These are phyloP conservation scores for Aspergillus sojae DNA, from an alignment of 2,329 filamentous ascomycete genomes.

Conservation along the genomic window DNA sequence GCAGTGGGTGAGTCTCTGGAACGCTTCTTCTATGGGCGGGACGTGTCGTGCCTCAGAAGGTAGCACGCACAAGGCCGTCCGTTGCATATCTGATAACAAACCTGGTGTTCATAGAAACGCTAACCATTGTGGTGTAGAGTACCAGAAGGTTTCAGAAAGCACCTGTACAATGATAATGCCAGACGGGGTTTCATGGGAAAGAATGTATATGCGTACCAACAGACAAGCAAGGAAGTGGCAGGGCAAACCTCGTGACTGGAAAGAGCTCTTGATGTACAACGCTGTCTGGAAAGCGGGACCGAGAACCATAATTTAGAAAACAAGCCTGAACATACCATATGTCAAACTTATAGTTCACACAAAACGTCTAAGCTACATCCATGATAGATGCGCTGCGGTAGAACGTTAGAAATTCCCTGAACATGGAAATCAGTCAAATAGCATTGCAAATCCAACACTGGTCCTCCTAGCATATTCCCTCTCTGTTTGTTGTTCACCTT, in stretches of 20 bases:
- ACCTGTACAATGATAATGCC: conserved; percentile 11
- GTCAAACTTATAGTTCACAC: neutral
- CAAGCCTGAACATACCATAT: neutral
- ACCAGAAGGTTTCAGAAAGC: conserved; percentile 5
- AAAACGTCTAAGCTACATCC: neutral
- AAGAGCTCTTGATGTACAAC: neutral
- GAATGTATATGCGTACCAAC: conserved; percentile 10
- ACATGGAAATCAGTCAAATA: neutral
- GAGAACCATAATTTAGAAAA: neutral
- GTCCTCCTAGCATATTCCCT: no score
- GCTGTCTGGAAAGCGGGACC: neutral
- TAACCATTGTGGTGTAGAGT: neutral
- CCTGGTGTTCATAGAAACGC: neutral
- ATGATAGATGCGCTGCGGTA: neutral
- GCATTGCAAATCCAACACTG: neutral
- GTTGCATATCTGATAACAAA: neutral
- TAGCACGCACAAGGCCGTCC: neutral
- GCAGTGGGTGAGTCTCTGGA: neutral
- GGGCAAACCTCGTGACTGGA: neutral
- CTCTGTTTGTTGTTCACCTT: neutral
- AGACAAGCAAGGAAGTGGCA: neutral
- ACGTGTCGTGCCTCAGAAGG: neutral
- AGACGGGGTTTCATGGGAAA: conserved; percentile 3
- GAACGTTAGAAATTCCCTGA: neutral
- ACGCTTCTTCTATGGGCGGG: neutral